Base-by-base conservation (phyloP, 176 grass and related monocot species). In the Aegilops sharonensis region DNA sequence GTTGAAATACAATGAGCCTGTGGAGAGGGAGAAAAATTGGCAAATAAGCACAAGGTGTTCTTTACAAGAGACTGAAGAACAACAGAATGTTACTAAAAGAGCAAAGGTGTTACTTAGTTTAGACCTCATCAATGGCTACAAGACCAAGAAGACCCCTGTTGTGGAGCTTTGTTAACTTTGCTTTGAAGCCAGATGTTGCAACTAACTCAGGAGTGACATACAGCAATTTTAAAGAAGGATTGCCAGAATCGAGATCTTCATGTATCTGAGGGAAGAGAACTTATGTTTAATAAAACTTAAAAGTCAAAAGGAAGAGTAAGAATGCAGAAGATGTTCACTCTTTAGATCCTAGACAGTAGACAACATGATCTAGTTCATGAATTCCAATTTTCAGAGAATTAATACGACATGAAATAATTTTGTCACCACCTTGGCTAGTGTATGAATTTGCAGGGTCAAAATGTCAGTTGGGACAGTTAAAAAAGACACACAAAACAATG, bases 201-300 rank as follows among this genome's bases (percentile, higher is more conserved):
- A 98, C 90, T 61, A 98, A 88, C 86, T 98, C 96, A 59, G 96
- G 96, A 89, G 93, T 98, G 77, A 98, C 96, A 86, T 98, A 98
- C 83, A 98, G 21, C 78, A 98, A 92, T 47, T 92, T 98, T 25
- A 98, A 52, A 81, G 90, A 95, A 64, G 96, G 93, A 43, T 85
- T 91, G 31, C 96, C 93, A 71, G 90, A 95, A 89, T 92, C 85
- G 5, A 98, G 83, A 65, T 98, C 93, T 85, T 98, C 91, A 64
- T 94, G 90, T 92, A 98, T 98, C 93, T 95, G 91, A 87, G 7
- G 32, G 78, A 84, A 82, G 27, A 68, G 68, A 47, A 85, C 4
- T 63, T 11, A 27, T 59, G 18, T 56, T 59, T 18, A 35, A 31
- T n/a, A 20, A 75, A 67, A 62, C 8, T 75, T 34, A 11, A 65